phyloP scores from a whole-genome alignment of 2,329 filamentous ascomycete species.

The Ascochyta lentis region DNA sequence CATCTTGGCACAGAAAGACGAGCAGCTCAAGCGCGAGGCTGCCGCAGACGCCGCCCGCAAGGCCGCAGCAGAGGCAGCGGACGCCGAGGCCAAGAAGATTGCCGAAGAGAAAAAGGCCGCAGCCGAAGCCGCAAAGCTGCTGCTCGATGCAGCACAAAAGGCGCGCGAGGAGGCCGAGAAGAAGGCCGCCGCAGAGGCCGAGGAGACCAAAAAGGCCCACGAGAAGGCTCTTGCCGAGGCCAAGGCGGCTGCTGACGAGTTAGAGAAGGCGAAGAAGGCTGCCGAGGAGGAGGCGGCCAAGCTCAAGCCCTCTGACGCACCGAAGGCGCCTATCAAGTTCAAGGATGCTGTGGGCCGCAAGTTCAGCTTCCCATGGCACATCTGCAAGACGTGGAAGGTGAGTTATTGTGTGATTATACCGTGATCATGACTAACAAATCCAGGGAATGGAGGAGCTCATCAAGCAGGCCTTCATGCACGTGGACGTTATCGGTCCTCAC shows the following conservation, averaged over 20 bases:
- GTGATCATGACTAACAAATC: slow-evolving; percentile 65
- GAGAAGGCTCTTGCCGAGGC: slow-evolving; percentile 57
- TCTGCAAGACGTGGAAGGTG: slow-evolving; percentile 51
- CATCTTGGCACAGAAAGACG: slow-evolving; percentile 52
- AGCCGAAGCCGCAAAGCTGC: slow-evolving; percentile 35
- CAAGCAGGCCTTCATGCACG: slow-evolving; percentile 57
- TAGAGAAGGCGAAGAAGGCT: slow-evolving; percentile 56
- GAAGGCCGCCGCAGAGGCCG: slow-evolving; percentile 38
- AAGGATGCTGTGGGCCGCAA: slow-evolving; percentile 42
- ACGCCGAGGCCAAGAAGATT: slow-evolving; percentile 59
- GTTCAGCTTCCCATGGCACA: slow-evolving; percentile 38
- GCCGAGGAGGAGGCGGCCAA: slow-evolving; percentile 54
- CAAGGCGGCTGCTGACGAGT: slow-evolving; percentile 51
- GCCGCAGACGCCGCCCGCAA: slow-evolving; percentile 40
- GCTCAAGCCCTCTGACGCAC: slow-evolving; percentile 59
- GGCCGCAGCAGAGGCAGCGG: slow-evolving; percentile 56
- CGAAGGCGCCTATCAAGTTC: slow-evolving; percentile 39
- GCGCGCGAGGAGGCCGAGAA: slow-evolving; percentile 43
- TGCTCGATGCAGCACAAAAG: slow-evolving; percentile 41
- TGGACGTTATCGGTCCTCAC: slow-evolving; percentile 55
- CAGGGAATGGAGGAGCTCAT: slow-evolving; percentile 59
- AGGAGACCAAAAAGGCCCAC: slow-evolving; percentile 55
- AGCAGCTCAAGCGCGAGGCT: slow-evolving; percentile 47
- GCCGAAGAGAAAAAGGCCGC: slow-evolving; percentile 55
- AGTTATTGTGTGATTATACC: slow-evolving; percentile 41